Evolutionary conservation across 495 filamentous ascomycete species (phyloP).

Genomic region (Hypoxylon crocopeplum): DNA sequence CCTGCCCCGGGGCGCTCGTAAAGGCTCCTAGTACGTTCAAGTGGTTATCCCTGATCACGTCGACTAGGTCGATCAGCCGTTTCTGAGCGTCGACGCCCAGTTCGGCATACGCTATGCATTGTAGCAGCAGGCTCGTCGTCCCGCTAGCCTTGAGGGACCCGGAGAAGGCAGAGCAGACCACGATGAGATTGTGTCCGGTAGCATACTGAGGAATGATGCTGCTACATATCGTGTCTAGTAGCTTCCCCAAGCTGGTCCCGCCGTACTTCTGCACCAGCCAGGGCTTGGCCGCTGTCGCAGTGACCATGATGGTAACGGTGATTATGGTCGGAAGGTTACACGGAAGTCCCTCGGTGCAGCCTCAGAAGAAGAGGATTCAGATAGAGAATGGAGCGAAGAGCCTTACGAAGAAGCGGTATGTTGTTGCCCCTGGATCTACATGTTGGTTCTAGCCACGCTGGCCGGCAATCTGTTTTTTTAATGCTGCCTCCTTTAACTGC

Average conservation of each 20-base stretch:
- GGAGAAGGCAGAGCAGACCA: conserved; percentile 46
- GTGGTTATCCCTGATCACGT: conserved; percentile 45
- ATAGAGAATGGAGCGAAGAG: no score
- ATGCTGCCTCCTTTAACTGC: conserved; percentile 20
- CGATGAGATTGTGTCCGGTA: conserved; percentile 40
- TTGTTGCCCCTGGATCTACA: conserved; percentile 11
- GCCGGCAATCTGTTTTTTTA: conserved; percentile 17
- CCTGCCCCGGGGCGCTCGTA: conserved; percentile 10
- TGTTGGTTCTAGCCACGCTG: conserved; percentile 13
- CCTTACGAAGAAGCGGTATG: conserved; percentile 1
- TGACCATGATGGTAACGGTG: conserved; percentile 19
- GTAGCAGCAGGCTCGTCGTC: conserved; percentile 45
- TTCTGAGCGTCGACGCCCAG: conserved; percentile 33
- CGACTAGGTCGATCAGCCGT: conserved; percentile 42
- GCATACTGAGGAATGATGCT: conserved; percentile 47
- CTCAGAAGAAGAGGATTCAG: neutral
- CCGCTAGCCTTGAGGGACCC: conserved; percentile 42
- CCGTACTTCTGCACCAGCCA: conserved; percentile 56
- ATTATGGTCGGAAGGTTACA: conserved; percentile 12
- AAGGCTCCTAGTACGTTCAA: conserved; percentile 35
- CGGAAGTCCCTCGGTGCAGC: neutral
- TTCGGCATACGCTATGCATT: conserved; percentile 45
- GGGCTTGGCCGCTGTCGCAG: conserved; percentile 31
- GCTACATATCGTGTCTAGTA: conserved; percentile 45
- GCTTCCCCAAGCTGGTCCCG: conserved; percentile 50